These are phyloP conservation scores for Aspergillus affinis DNA, from an alignment of 495 filamentous ascomycete species.

Conservation along the genomic window DNA sequence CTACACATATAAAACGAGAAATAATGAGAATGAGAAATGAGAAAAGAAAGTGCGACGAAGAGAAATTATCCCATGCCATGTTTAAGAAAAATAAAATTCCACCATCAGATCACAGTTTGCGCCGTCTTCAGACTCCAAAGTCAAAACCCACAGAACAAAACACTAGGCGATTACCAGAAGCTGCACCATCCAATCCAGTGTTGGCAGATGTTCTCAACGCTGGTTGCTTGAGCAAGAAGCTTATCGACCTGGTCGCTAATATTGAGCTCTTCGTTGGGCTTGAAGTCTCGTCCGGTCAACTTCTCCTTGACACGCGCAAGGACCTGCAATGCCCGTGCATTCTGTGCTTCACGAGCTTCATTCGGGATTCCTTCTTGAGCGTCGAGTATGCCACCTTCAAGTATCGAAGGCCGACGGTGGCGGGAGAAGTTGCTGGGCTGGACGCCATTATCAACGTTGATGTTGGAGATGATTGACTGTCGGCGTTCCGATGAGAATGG, in stretches of 20 bases:
- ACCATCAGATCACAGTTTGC: constrained; percentile 17
- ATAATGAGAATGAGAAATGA: constrained; percentile 9
- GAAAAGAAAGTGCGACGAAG: constrained; percentile 8
- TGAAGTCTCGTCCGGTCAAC: constrained; percentile 73
- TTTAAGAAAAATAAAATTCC: constrained; percentile 5
- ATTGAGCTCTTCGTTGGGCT: constrained; percentile 69
- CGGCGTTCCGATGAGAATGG: constrained; percentile 80
- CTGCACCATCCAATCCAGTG: constrained; percentile 98
- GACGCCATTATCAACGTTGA: constrained; percentile 52
- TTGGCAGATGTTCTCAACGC: constrained; percentile 95
- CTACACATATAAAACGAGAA: constrained; percentile 13
- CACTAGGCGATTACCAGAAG: constrained; percentile 64
- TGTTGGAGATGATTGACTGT: constrained; percentile 68
- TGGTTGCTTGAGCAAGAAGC: constrained; percentile 90
- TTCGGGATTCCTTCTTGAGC: constrained; percentile 50
- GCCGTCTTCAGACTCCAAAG: constrained; percentile 17
- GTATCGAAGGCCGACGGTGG: constrained; percentile 48
- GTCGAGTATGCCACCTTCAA: constrained; percentile 52
- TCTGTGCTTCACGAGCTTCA: constrained; percentile 75
- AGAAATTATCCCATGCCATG: constrained; percentile 16
- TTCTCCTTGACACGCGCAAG: constrained; percentile 92
- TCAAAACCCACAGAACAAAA: constrained; percentile 18
- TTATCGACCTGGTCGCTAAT: constrained; percentile 92
- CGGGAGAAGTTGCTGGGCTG: constrained; percentile 47
- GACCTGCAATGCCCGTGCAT: constrained; percentile 89